A percentile compares a stretch with the other conserved stretches of the same genome.
Conservation (phyloP, 257 asterid species). For the Ilex asprella region DNA sequence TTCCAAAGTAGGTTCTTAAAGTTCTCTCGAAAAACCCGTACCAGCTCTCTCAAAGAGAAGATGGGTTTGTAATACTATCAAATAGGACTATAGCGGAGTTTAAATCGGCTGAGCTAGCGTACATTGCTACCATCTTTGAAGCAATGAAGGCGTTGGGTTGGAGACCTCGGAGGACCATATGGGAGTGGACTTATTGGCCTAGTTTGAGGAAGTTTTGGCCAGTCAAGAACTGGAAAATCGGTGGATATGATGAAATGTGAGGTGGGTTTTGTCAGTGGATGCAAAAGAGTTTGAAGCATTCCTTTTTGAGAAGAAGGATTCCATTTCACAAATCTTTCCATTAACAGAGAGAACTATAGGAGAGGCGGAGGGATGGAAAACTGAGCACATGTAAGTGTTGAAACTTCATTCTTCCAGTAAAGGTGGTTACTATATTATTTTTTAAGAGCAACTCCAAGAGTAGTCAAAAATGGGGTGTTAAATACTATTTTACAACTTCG, state of each 20-base stretch:
- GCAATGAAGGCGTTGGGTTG: conserved; percentile 43
- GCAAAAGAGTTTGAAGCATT: conserved; percentile 31
- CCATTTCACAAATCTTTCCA: not conserved
- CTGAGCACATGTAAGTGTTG: no score
- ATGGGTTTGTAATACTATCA: conserved; percentile 25
- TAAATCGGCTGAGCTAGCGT: conserved; percentile 82
- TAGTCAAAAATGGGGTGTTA: no score
- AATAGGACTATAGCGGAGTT: conserved; percentile 48
- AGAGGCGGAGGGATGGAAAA: no score
- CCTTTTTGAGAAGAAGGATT: conserved; percentile 20
- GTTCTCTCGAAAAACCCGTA: conserved; percentile 31
- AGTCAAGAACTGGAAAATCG: conserved; percentile 56
- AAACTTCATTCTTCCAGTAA: no score
- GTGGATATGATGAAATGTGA: conserved; percentile 41
- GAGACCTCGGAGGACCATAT: conserved; percentile 45
- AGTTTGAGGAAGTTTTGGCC: conserved; percentile 50
- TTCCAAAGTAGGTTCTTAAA: conserved; percentile 19
- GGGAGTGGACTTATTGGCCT: conserved; percentile 76
- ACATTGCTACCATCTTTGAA: conserved; percentile 92
- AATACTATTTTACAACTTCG: no score
- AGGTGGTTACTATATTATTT: no score
- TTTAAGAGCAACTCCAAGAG: no score
- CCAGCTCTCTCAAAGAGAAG: conserved; percentile 40
- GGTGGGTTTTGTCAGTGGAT: conserved; percentile 29
- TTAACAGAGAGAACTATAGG: no score